A percentile compares a stretch with the other conserved stretches of the same genome.
Evolutionary conservation across 2,329 filamentous ascomycete species (phyloP).

Genomic region (Ophiostoma montium): DNA sequence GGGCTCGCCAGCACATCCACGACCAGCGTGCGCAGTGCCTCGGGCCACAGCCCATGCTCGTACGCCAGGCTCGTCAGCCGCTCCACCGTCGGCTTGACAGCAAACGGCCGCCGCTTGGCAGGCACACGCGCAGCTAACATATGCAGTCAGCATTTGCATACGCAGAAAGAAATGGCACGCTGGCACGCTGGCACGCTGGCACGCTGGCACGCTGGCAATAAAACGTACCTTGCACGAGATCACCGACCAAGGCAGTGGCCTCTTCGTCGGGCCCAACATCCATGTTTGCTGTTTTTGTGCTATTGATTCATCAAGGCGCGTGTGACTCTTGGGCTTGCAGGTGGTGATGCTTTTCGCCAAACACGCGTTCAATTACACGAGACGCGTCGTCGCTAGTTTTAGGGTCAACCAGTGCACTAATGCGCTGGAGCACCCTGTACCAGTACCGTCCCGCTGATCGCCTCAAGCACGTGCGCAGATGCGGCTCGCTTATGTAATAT

Average conservation of each 20-base stretch:
- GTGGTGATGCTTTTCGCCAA: background rate
- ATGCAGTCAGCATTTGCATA: background rate
- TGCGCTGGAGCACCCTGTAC: too few species aligned
- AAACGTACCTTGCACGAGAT: conserved; percentile 12
- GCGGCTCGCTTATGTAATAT: too few species aligned
- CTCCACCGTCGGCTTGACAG: conserved; percentile 50
- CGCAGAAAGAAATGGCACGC: too few species aligned
- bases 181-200: too few species aligned
- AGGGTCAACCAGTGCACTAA: too few species aligned
- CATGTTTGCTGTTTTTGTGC: conserved; percentile 4
- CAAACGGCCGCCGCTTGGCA: conserved; percentile 49
- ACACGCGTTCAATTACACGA: background rate
- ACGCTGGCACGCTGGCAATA: too few species aligned
- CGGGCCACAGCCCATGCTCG: conserved; percentile 49
- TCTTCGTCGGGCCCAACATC: conserved; percentile 12
- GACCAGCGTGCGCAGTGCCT: conserved; percentile 47
- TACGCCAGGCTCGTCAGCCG: conserved; percentile 48
- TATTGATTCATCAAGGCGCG: background rate
- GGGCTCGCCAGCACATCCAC: conserved; percentile 47
- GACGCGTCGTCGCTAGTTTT: background rate
- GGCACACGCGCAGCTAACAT: conserved; percentile 42
- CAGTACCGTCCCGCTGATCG: too few species aligned
- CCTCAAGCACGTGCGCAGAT: too few species aligned
- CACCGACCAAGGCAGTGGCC: conserved; percentile 10
- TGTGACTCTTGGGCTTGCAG: background rate